Evolutionary conservation across 2,329 filamentous ascomycete genomes (phyloP), one percentile per base, ranked within the genome.

Genomic region (Lasiodiplodia sp.): DNA sequence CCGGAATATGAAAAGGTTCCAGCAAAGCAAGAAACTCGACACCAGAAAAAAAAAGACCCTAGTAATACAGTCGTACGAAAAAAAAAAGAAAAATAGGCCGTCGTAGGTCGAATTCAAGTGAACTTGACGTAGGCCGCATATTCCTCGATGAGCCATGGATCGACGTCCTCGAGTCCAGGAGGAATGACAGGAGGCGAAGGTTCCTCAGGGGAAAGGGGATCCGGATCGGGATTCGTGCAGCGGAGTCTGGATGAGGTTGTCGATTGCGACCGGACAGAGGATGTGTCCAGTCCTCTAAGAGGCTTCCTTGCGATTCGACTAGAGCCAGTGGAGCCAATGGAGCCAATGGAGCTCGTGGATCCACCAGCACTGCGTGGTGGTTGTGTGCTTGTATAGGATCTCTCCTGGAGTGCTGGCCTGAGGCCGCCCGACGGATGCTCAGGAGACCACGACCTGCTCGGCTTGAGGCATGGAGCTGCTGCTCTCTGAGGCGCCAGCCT

Each of bases 61-160:
- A 52, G n/a, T 38, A 52, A 64, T 64, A 64, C 44, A 64, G 31
- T 38, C n/a, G 60, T 11, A 31, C 2, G 16, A 52, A 49, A 51
- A 21, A 62, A 63, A 34, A 51, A 18, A 12, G 21, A 12, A 28
- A 38, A 51, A 7, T 14, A 47, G 18, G n/a, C 12, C 12, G n/a
- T n/a, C 8, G 4, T 14, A 10, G 14, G 11, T 12, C 18, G 5
- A 10, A 11, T 28, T 60, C 16, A 67, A 21, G 56, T 52, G 23
- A 82, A 73, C 67, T 82, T 79, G 25, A 82, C 75, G n/a, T 78
- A 75, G 64, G 79, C 76, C 12, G 80, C 80, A 63, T 80, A 81
- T 69, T 82, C 79, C 37, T 73, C 69, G 18, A 78, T 73, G 6
- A 82, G 69, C 79, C 80, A 82, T 1, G 75, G 73, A 53, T 80